A percentile compares a stretch with the other conserved stretches of the same genome.
Evolutionary conservation across 345 rosid genomes (phyloP).

Genomic region (Murraya koenigii): DNA sequence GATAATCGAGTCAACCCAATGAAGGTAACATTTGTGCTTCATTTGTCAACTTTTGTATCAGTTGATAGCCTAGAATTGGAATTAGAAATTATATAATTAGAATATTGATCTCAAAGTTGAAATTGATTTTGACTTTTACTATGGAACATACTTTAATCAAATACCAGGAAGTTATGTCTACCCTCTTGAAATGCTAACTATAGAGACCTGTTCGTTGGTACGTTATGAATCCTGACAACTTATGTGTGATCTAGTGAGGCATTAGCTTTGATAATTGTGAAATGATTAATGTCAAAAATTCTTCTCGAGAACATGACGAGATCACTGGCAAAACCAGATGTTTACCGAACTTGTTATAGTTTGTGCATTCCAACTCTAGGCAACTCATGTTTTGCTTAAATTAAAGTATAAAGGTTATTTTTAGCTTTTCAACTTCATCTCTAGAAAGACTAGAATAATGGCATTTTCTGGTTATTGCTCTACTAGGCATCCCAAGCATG

Average conservation of each 20-base stretch:
- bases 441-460: neutral
- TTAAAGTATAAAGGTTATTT: neutral
- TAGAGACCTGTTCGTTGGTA: neutral
- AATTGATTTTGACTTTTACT: neutral
- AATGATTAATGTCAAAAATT: neutral
- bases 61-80: neutral
- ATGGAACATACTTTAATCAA: neutral
- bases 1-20: slow-evolving; percentile 83
- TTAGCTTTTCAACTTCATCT: neutral
- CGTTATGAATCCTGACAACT: neutral
- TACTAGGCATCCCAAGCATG: slow-evolving; percentile 94
- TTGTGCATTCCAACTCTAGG: neutral
- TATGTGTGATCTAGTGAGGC: neutral
- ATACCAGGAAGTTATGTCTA: neutral
- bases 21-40: slow-evolving; percentile 51
- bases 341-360: neutral
- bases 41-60: neutral
- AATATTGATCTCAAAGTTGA: neutral
- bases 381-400: neutral
- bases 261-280: slow-evolving; percentile 2
- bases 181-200: neutral
- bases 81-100: too few species aligned
- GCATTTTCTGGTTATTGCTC: slow-evolving; percentile 15
- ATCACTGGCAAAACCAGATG: neutral
- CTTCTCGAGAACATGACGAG: neutral